Evolutionary conservation across 768 basidiomycete species (phyloP).

Genomic region (Trametes cinnabarina): DNA sequence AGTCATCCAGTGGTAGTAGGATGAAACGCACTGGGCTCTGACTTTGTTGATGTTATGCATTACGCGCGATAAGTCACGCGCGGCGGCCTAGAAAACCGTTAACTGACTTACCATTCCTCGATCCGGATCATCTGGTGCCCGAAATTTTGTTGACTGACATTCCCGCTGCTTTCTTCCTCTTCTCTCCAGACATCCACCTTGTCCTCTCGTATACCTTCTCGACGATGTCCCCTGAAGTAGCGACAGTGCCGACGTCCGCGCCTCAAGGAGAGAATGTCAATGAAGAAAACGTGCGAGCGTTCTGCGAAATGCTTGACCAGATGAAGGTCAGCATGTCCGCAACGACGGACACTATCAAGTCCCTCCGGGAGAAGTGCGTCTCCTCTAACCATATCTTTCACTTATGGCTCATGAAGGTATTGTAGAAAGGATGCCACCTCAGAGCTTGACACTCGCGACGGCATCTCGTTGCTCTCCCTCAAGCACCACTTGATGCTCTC

Average conservation of each 20-base stretch:
- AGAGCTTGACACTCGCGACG: slow-evolving; percentile 59
- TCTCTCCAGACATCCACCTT: not conserved
- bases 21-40: slow-evolving; percentile 71
- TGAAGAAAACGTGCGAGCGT: slow-evolving; percentile 14
- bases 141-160: slow-evolving; percentile 2
- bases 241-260: not conserved
- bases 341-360: slow-evolving; percentile 53
- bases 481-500: slow-evolving; percentile 84
- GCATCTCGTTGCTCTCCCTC: slow-evolving; percentile 87
- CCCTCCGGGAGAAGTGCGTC: slow-evolving; percentile 54
- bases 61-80: slow-evolving; percentile 42
- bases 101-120: slow-evolving; percentile 38
- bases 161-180: not conserved
- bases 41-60: slow-evolving; percentile 52
- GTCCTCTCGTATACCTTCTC: not conserved
- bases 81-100: slow-evolving; percentile 69
- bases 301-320: slow-evolving; percentile 40
- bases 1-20: slow-evolving; percentile 28
- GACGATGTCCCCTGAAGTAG: not conserved
- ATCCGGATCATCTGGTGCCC: not conserved
- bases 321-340: slow-evolving; percentile 65
- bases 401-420: not conserved
- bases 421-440: slow-evolving; percentile 31
- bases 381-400: not conserved
- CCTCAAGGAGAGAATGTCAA: not conserved